Base-by-base conservation (phyloP, 208 protist genomes). In the Phytomonas sp. region DNA sequence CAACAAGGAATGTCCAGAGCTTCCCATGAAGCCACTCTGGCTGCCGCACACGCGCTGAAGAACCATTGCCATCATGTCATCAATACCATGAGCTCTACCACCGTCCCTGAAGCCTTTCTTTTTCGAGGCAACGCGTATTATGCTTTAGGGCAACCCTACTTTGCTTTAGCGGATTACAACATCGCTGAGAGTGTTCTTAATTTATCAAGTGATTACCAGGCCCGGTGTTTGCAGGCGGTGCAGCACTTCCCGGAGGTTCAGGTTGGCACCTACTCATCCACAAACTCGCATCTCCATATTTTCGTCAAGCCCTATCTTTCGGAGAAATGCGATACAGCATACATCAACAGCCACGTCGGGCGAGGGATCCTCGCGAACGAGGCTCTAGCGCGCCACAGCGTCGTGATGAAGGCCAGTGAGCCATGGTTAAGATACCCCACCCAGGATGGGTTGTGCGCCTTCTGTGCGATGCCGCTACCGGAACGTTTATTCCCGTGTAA, bases 71-170 rank as follows among this genome's bases (percentile, higher is more conserved):
- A 87, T 72, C 75, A 80, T 67, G 77, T 93, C 26, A 93, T 95
- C 69, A 83, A 90, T 68, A 84, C 84, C n/a, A 74, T 95, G 12
- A 87, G 90, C 29, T 71, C 90, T 11, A 66, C 78, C 34, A 87
- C 79, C 11, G 87, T 88, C 29, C 87, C 90, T 1, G 87, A 95
- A 75, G 86, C 80, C 0, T 95, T 95, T 71, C 75, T 95, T 52
- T 93, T 82, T 70, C 85, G 90, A 56, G 90, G 86, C 19, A 93
- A 95, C 76, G 90, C 90, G 52, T 95, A 95, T 76, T 91, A 84
- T 70, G 86, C 81, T 10, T 75, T 95, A 12, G 87, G 87, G 0
- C 79, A 84, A 71, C 90, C 90, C 0, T 95, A 90, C 73, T 86
- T 95, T 69, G 90, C 90, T 16, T 60, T 95, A 29, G 86, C 90